Evolutionary conservation across 768 basidiomycete species (phyloP).

Genomic region (Tulasnella sp.): DNA sequence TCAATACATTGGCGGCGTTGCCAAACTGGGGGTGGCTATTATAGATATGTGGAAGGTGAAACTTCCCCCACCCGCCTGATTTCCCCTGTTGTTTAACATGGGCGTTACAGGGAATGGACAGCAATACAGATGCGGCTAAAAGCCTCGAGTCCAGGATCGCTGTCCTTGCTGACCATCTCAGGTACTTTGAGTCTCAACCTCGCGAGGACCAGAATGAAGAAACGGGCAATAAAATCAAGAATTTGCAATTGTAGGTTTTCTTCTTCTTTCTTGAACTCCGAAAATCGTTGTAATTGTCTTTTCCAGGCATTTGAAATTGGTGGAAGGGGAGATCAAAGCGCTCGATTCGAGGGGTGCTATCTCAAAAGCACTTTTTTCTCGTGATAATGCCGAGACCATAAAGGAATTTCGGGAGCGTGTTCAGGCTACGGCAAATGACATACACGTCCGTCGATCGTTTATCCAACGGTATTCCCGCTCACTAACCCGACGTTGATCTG

Average conservation of each 20-base stretch:
- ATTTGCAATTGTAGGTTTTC: not conserved
- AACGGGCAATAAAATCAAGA: not conserved
- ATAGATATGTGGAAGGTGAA: not conserved
- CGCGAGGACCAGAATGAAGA: not conserved
- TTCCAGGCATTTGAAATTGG: not conserved
- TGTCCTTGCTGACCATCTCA: not conserved
- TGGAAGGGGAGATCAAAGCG: not conserved
- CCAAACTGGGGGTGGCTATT: not conserved
- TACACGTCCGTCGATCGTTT: not conserved
- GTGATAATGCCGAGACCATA: not conserved
- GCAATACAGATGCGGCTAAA: not conserved
- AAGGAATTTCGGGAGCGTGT: not conserved
- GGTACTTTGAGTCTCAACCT: not conserved
- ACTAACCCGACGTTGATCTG: too few species aligned
- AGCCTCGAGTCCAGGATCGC: not conserved
- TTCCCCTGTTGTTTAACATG: not conserved
- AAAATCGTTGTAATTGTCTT: not conserved
- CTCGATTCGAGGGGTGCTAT: not conserved
- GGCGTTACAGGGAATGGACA: not conserved
- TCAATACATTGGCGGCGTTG: not conserved
- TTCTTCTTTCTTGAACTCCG: not conserved
- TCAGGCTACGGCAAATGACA: not conserved
- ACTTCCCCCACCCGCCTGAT: too few species aligned
- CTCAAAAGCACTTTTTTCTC: not conserved
- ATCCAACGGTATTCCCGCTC: too few species aligned